Evolutionary conservation across 768 basidiomycete genomes (phyloP).

Genomic region (Rhodotorula toruloides): DNA sequence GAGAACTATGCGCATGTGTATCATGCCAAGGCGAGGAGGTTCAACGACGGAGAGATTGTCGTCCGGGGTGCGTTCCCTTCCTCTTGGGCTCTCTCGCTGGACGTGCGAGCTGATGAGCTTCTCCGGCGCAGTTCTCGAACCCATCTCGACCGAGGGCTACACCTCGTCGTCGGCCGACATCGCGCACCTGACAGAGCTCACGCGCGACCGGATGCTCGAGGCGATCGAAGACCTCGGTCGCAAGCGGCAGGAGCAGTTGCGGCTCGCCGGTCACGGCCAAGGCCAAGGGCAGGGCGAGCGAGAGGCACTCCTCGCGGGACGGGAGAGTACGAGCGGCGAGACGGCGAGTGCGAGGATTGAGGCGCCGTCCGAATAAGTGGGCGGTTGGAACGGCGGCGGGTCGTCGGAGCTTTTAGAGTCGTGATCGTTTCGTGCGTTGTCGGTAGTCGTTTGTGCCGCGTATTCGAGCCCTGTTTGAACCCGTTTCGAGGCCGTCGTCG

Average conservation of each 20-base stretch:
- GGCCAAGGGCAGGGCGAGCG: neutral
- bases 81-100: neutral
- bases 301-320: too few relatives aligned
- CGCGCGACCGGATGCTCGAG: conserved; percentile 73
- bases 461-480: too few relatives aligned
- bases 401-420: too few relatives aligned
- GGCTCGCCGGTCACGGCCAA: neutral
- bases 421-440: too few relatives aligned
- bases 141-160: conserved; percentile 68
- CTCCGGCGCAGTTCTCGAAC: conserved; percentile 68
- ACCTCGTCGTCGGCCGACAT: conserved; percentile 61
- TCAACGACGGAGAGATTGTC: conserved; percentile 69
- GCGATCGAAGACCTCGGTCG: conserved; percentile 62
- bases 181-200: conserved; percentile 58
- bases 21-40: conserved; percentile 44
- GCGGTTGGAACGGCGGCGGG: neutral
- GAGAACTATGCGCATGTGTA: conserved; percentile 93
- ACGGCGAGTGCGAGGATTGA: neutral
- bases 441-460: too few relatives aligned
- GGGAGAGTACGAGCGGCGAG: too few relatives aligned
- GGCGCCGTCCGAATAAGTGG: neutral
- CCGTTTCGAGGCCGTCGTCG: too few relatives aligned
- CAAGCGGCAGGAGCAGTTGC: neutral
- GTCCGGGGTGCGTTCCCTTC: conserved; percentile 63
- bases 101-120: neutral